Percentiles rank a stretch among this genome's conserved stretches.
phyloP scores from a whole-genome alignment of 805 yeast species.

The Ogataea degrootiae region DNA sequence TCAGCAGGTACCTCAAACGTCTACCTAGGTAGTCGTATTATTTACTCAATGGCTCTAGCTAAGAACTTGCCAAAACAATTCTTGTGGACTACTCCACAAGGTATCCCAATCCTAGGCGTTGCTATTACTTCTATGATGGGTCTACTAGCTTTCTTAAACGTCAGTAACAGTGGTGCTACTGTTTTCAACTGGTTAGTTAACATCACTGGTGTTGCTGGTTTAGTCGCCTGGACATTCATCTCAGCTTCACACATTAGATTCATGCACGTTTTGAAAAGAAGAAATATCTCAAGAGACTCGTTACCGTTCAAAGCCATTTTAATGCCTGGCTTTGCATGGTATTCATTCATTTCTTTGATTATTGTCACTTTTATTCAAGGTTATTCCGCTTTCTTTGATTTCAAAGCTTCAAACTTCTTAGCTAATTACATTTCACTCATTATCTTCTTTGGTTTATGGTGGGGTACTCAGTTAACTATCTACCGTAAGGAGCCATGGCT shows the following conservation, averaged over 20 bases:
- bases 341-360: slow-evolving; percentile 49
- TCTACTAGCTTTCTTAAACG: slow-evolving; percentile 54
- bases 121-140: slow-evolving; percentile 57
- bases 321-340: slow-evolving; percentile 66
- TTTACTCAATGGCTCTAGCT: slow-evolving; percentile 58
- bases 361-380: slow-evolving; percentile 70
- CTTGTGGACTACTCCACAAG: slow-evolving; percentile 42
- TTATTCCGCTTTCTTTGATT: slow-evolving; percentile 52
- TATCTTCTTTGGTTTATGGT: slow-evolving; percentile 51
- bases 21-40: slow-evolving; percentile 64
- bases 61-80: slow-evolving; percentile 54
- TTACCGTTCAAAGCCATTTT: slow-evolving; percentile 71
- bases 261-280: slow-evolving; percentile 55
- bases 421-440: slow-evolving; percentile 68
- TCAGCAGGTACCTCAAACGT: slow-evolving; percentile 77
- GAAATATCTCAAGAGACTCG: slow-evolving; percentile 62
- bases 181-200: slow-evolving; percentile 72
- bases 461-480: slow-evolving; percentile 43
- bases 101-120: slow-evolving; percentile 61
- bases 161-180: slow-evolving; percentile 47
- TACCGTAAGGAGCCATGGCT: slow-evolving; percentile 45
- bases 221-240: slow-evolving; percentile 68
- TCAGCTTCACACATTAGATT: slow-evolving; percentile 62
- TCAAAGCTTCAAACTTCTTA: slow-evolving; percentile 55
- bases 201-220: slow-evolving; percentile 71